These are phyloP conservation scores for Penicillium malachiteum DNA, from an alignment of 495 filamentous ascomycete genomes.

Conservation along the genomic window DNA sequence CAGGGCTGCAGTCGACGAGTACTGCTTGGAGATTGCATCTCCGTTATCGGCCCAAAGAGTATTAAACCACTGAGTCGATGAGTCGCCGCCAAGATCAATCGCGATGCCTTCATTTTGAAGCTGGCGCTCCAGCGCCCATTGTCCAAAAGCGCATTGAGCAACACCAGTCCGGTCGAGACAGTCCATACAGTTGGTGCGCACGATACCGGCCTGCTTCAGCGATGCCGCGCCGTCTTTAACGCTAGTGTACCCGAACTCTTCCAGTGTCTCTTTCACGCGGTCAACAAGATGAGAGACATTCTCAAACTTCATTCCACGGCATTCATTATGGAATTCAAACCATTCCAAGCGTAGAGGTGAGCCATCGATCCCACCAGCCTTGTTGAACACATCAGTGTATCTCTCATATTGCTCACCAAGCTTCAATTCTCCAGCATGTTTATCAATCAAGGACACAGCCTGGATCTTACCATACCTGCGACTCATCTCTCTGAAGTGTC, in stretches of 20 bases:
- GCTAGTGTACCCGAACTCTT: constrained; percentile 63
- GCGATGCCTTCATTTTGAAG: constrained; percentile 71
- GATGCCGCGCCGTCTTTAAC: constrained; percentile 50
- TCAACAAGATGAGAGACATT: constrained; percentile 80
- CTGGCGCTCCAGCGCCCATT: constrained; percentile 72
- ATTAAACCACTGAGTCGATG: constrained; percentile 87
- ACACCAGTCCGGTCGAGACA: constrained; percentile 94
- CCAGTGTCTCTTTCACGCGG: constrained; percentile 60
- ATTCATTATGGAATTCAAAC: constrained; percentile 93
- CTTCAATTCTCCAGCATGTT: constrained; percentile 72
- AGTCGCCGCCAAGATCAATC: constrained; percentile 65
- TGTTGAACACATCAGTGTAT: constrained; percentile 60
- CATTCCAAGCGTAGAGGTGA: constrained; percentile 73
- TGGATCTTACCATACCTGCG: constrained; percentile 72
- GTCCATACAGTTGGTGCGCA: constrained; percentile 97
- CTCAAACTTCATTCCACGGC: constrained; percentile 95
- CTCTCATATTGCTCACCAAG: constrained; percentile 76
- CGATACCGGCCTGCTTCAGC: constrained; percentile 65
- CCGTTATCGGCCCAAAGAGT: constrained; percentile 93
- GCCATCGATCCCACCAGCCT: constrained; percentile 54
- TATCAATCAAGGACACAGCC: constrained; percentile 83
- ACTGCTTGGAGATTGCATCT: constrained; percentile 58
- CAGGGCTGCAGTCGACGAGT: constrained; percentile 87
- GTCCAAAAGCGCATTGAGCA: constrained; percentile 82
- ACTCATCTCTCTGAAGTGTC: constrained; percentile 69